Evolutionary conservation across 768 basidiomycete species (phyloP).

Genomic region (Pulveroboletus sp.): DNA sequence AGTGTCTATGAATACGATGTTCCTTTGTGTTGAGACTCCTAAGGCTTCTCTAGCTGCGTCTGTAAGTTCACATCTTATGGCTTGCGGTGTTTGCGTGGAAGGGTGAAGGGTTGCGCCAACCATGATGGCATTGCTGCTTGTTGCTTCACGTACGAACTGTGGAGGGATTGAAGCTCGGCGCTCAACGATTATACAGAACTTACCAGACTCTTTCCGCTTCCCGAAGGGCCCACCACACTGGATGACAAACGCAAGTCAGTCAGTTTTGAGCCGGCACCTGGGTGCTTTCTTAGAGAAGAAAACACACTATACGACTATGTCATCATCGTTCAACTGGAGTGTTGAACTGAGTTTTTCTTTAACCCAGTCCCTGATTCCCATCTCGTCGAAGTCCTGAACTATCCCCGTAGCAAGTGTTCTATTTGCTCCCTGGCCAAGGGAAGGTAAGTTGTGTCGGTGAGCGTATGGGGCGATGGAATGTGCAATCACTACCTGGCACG

Average conservation of each 20-base stretch:
- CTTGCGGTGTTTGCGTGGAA: not conserved
- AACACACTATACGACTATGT: conserved; percentile 21
- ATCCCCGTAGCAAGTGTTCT: not conserved
- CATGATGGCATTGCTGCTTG: not conserved
- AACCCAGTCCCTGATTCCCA: not conserved
- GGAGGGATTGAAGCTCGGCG: not conserved
- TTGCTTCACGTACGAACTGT: conserved; percentile 11
- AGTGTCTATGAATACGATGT: conserved; percentile 23
- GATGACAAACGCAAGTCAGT: conserved; percentile 1
- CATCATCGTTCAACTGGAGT: conserved; percentile 1
- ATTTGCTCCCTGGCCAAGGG: too few relatives aligned
- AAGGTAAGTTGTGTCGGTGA: too few relatives aligned
- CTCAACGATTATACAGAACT: not conserved
- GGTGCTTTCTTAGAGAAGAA: not conserved
- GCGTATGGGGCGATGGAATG: not conserved
- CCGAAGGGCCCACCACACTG: conserved; percentile 20
- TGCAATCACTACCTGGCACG: not conserved
- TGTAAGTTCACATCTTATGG: conserved; percentile 11
- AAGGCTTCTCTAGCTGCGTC: not conserved
- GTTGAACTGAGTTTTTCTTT: not conserved
- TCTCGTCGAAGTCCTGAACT: not conserved
- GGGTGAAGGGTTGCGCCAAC: not conserved
- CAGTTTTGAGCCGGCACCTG: not conserved
- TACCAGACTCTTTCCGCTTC: conserved; percentile 20
- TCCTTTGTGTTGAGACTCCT: not conserved